Evolutionary conservation across 495 filamentous ascomycete genomes (phyloP), one percentile per base, ranked within the genome.

Genomic region (Aspergillus avenaceus): DNA sequence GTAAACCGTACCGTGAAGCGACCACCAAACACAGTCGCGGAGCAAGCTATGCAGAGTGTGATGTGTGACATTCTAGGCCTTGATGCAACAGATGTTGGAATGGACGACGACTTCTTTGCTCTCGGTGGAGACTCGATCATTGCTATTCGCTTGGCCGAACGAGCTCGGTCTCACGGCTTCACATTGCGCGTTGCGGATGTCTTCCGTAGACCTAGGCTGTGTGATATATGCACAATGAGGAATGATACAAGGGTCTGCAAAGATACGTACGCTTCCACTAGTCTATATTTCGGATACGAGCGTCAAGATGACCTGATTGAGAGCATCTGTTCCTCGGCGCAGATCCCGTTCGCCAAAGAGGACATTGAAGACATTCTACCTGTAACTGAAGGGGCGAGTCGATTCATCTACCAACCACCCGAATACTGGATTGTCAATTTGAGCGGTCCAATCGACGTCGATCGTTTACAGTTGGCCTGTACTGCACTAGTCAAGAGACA

Each of bases 91-190:
- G 13, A 12, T 9, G 11, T 81, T 25, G 62, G 64, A 3, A 57
- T 69, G 6, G 62, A 69, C 21, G 70, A 76, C 52, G 71, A 61
- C 54, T 81, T 83, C 55, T 76, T 82, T 61, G 58, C 60, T 16
- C 66, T 78, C n/a, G 79, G 79, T 3, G 79, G 78, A 11, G 78
- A 81, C 56, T 81, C 77, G 5, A 76, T 83, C 43, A 61, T 63
- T 6, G 77, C 78, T 13, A 83, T 83, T 71, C 51, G 11, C 4
- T 4, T 4, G 4, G 5, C 5, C 29, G 29, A 5, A 32, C 29
- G 5, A 32, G 5, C 29, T 5, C 29, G 14, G 5, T 32, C 4
- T 32, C 5, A 3, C 4, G 9, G 29, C 6, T 4, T 34, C 29
- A 3, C 14, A 6, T 3, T 34, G 29, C 12, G 29, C 14, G 29